Evolutionary conservation across 1,284 basidiomycete species (phyloP).

Genomic region (Wolfiporia cocos): DNA sequence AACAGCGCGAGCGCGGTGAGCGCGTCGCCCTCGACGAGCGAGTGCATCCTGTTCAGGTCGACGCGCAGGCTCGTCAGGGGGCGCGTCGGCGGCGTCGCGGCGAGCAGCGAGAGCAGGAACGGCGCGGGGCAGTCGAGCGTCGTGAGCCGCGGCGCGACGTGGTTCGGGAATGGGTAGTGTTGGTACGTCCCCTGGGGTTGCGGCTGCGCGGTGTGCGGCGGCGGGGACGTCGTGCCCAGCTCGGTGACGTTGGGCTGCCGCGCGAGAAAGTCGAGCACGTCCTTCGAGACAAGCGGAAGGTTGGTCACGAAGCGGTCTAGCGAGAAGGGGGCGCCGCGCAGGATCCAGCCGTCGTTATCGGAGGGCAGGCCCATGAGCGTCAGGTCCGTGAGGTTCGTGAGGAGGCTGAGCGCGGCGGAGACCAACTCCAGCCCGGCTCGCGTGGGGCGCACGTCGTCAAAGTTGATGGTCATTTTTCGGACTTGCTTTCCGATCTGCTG

Average conservation of each 20-base stretch:
- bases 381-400: slow-evolving; percentile 9
- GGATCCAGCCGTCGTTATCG: slow-evolving; percentile 11
- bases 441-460: slow-evolving; percentile 7
- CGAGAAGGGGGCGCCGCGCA: slow-evolving; percentile 2
- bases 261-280: slow-evolving; percentile 10
- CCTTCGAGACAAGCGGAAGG: slow-evolving; percentile 7
- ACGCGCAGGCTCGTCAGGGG: slow-evolving; percentile 7
- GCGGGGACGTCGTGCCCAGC: slow-evolving; percentile 5
- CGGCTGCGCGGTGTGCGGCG: not conserved
- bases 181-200: not conserved
- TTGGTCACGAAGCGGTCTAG: slow-evolving; percentile 8
- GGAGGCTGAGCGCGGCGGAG: slow-evolving; percentile 3
- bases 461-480: slow-evolving; percentile 3
- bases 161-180: slow-evolving; percentile 5
- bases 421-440: slow-evolving; percentile 1
- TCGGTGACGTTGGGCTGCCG: slow-evolving; percentile 3
- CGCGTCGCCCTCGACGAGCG: slow-evolving; percentile 7
- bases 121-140: slow-evolving; percentile 9
- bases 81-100: slow-evolving; percentile 7
- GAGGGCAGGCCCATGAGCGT: slow-evolving; percentile 9
- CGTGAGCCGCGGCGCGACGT: slow-evolving; percentile 4
- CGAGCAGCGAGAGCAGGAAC: slow-evolving; percentile 8
- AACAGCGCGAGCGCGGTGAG: slow-evolving; percentile 6
- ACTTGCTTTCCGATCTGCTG: slow-evolving; percentile 4
- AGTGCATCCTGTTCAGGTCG: slow-evolving; percentile 5